Evolutionary conservation across 768 basidiomycete genomes (phyloP), one percentile per base, ranked within the genome.

Genomic region (Cantharellus anzutake): DNA sequence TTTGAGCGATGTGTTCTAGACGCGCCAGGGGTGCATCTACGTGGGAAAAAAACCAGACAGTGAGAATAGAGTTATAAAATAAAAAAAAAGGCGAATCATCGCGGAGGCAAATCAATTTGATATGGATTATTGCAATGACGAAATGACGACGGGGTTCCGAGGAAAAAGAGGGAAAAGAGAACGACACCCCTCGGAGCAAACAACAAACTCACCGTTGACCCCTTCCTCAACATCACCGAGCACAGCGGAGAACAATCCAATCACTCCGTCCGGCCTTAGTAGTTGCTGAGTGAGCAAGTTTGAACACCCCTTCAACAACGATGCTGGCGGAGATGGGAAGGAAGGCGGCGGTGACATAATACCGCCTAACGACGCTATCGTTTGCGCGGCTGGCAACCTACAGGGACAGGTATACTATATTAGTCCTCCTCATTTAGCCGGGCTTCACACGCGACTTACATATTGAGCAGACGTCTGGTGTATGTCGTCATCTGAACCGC

Each of bases 241-340:
- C 1, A 88, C 71, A 5, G 84, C 83, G 5, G 75, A 73, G 63
- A 79, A 81, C 20, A 91, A 74, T 0, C 84, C 85, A 38, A 73
- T 74, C 1, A 90, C 74, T 1, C 89, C 89, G 34, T 80, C 77
- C 0, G 80, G 78, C 29, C 84, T 79, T 29, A 86, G 70, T 5
- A 91, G 69, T 66, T 88, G 86, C 60, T 77, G 75, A 63, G 80
- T 82, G 35, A 91, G 76, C 40, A 87, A 71, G n/a, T 74, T 73
- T 0, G 77, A 72, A 63, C 80, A 84, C 39, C 80, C 64, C 65
- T 76, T 83, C 44, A 76, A 76, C 41, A 80, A 7, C 7, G 11
- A 37, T 55, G 7, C 76, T 65, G 86, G 78, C 14, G 69, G 60
- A 3, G 78, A 73, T 1, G 73, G 72, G 2, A 71, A 67, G 5